Conservation (phyloP, 305 asterid species). For the Fraxinus xanthoxyloides region DNA sequence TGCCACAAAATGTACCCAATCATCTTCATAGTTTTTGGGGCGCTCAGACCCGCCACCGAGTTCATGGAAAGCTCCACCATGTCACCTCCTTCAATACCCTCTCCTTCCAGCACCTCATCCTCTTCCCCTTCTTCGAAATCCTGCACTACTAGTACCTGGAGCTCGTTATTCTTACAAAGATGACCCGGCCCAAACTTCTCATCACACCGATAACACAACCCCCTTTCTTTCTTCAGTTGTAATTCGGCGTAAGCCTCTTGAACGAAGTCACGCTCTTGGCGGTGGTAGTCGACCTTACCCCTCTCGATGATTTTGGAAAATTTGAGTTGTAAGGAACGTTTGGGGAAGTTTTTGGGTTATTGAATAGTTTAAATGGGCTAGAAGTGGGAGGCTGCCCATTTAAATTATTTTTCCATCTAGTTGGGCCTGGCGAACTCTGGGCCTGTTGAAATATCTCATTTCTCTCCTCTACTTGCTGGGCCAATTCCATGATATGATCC, state of each 20-base stretch:
- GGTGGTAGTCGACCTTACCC: not conserved
- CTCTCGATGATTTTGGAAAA: not conserved
- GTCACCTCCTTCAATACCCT: not conserved
- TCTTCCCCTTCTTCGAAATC: not conserved
- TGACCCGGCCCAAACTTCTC: not conserved
- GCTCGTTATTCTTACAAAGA: not conserved
- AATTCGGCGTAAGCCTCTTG: not conserved
- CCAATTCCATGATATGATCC: not conserved
- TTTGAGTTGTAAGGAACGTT: not conserved
- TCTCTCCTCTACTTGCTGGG: not conserved
- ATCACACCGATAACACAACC: not conserved
- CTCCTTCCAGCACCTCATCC: accelerated
- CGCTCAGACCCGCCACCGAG: not conserved
- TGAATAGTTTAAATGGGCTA: too few relatives aligned
- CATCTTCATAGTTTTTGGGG: not conserved
- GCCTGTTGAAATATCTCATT: not conserved
- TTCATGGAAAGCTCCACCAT: not conserved
- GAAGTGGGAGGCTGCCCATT: too few relatives aligned
- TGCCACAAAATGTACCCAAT: not conserved
- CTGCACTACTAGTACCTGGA: not conserved
- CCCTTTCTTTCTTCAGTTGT: not conserved
- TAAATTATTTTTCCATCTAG: too few relatives aligned
- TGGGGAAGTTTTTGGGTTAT: too few relatives aligned
- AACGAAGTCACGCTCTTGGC: not conserved
- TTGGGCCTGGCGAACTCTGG: not conserved